Evolutionary conservation across 2,329 filamentous ascomycete genomes (phyloP).

Genomic region (Neoascochyta sp.): DNA sequence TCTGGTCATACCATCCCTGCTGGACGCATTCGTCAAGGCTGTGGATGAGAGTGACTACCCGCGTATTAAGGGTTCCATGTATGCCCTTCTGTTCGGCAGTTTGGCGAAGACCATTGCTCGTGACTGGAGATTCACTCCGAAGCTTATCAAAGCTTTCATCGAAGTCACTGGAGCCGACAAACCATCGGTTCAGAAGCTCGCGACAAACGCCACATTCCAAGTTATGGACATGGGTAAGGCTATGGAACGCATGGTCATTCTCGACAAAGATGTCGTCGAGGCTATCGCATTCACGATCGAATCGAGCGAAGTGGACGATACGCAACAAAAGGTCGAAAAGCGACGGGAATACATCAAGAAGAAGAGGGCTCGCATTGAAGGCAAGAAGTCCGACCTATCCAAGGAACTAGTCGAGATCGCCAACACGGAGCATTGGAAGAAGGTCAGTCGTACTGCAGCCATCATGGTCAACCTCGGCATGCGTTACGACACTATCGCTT

Average conservation of each 20-base stretch:
- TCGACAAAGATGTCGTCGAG: constrained; percentile 68
- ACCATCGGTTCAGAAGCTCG: constrained; percentile 87
- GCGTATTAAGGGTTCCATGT: constrained; percentile 91
- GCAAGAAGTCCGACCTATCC: constrained; percentile 75
- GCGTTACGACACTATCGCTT: constrained; percentile 84
- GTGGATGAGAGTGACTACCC: constrained; percentile 79
- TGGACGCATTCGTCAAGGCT: constrained; percentile 73
- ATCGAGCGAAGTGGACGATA: constrained; percentile 51
- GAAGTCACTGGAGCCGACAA: constrained; percentile 87
- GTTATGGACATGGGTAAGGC: constrained; percentile 90
- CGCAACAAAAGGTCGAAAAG: constrained; percentile 57
- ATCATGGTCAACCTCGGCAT: constrained; percentile 88
- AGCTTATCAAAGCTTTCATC: constrained; percentile 86
- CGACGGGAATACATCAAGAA: constrained; percentile 71
- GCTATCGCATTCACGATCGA: constrained; percentile 51
- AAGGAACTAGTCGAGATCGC: constrained; percentile 76
- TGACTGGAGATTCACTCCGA: constrained; percentile 92
- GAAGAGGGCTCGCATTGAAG: constrained; percentile 73
- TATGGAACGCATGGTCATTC: constrained; percentile 78
- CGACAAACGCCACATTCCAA: constrained; percentile 74
- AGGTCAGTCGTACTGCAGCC: constrained; percentile 81
- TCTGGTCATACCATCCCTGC: constrained; percentile 82
- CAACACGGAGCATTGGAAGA: constrained; percentile 89
- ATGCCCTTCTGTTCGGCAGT: constrained; percentile 83
- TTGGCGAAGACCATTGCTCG: constrained; percentile 81